Percentiles rank a stretch among this genome's conserved stretches.
These are phyloP conservation scores for Persicaria tinctoria DNA, from an alignment of 148 eudicot species.

Conservation along the genomic window DNA sequence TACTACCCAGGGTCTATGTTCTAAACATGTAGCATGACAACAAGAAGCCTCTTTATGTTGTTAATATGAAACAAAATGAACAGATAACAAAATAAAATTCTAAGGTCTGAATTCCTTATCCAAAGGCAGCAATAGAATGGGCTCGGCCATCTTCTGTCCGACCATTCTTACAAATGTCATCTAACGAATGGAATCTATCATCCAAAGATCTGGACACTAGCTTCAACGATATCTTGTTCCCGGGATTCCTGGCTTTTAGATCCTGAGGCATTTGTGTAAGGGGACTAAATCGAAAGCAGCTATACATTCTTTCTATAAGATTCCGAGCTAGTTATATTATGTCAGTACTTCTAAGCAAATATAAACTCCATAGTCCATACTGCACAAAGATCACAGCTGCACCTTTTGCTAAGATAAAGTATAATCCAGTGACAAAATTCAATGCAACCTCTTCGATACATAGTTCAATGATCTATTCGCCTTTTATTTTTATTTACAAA, in stretches of 20 bases:
- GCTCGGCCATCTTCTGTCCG: too few species aligned
- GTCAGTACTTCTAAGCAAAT: not conserved
- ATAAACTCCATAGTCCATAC: not conserved
- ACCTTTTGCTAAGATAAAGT: not conserved
- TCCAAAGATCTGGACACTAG: too few species aligned
- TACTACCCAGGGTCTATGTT: not conserved
- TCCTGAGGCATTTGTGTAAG: not conserved
- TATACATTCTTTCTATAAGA: not conserved
- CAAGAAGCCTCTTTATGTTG: too few species aligned
- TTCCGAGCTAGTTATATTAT: not conserved
- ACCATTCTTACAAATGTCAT: too few species aligned
- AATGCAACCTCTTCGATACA: not conserved
- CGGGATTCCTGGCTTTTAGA: not conserved
- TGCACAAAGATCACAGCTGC: not conserved
- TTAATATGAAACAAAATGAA: not conserved
- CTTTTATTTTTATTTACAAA: too few species aligned
- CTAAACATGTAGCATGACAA: not conserved
- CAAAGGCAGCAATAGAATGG: not conserved
- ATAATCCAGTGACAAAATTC: not conserved
- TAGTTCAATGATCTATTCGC: too few species aligned
- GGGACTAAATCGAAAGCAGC: not conserved
- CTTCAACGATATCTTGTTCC: too few species aligned
- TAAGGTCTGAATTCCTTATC: not conserved
- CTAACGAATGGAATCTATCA: too few species aligned
- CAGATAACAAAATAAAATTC: not conserved